A percentile compares a stretch with the other conserved stretches of the same genome.
These are phyloP conservation scores for Sedum album DNA, from an alignment of 164 flowering plant species.

Conservation along the genomic window DNA sequence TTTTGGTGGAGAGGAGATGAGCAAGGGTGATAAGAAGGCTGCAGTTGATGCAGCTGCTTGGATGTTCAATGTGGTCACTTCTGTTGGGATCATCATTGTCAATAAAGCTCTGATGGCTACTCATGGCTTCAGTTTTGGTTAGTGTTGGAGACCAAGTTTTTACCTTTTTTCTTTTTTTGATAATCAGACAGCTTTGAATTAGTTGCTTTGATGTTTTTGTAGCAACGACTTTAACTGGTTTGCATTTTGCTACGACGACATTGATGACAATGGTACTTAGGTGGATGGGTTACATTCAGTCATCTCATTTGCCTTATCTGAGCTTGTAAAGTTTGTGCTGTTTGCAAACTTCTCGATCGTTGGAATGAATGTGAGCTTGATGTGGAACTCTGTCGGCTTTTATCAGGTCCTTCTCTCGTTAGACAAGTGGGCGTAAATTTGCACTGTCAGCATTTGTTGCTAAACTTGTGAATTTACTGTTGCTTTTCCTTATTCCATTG, in stretches of 20 bases:
- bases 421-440: no score
- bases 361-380: constrained; percentile 68
- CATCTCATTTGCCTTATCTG: constrained; percentile 41
- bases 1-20: constrained; percentile 7
- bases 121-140: constrained; percentile 53
- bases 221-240: constrained; percentile 72
- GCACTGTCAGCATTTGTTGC: no score
- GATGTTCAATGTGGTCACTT: constrained; percentile 56
- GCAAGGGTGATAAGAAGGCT: constrained; percentile 41
- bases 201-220: constrained; percentile 13
- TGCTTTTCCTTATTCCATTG: not conserved
- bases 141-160: not conserved
- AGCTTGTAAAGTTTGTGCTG: constrained; percentile 44
- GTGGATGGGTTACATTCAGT: constrained; percentile 45
- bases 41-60: constrained; percentile 42
- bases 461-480: no score
- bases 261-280: constrained; percentile 38
- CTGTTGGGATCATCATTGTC: constrained; percentile 55
- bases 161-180: not conserved
- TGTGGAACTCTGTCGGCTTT: constrained; percentile 74
- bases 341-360: constrained; percentile 60
- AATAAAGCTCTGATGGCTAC: constrained; percentile 55
- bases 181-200: not conserved
- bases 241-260: constrained; percentile 55
- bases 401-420: constrained; percentile 42